Base-by-base conservation (phyloP, 2,329 filamentous ascomycete species). In the Coniosporium tulheliwenetii region DNA sequence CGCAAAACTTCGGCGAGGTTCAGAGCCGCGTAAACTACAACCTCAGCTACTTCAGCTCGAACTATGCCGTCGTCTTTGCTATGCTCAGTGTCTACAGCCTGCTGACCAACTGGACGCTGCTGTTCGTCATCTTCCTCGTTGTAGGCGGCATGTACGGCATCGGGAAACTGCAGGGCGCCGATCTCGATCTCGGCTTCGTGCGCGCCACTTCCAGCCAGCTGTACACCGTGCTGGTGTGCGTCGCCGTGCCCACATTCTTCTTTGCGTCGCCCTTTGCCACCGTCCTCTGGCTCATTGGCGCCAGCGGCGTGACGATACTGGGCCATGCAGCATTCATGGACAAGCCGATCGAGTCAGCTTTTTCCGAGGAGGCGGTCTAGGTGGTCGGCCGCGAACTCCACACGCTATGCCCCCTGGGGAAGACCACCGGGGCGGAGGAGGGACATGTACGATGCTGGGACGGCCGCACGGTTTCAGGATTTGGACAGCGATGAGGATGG, bases 341-440 rank as follows among this genome's bases (percentile, higher is more conserved):
- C 63, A 95, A 94, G 76, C 89, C 89, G 44, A 94, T 96, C 71
- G 91, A 96, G 79, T 89, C 93, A 87, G 87, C 87, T 95, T 98
- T 98, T 95, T 95, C 89, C 75, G 91, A 93, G 87, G 91, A 98
- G 89, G 89, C 91, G 87, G 91, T 98, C 83, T 98, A 96, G 79
- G 75, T 93, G 87, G 87, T 96, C 91, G 89, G 85, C 89, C 89
- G 91, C 91, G 82, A 91, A 81, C 87, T 94, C 89, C 87, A 69
- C 67, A 73, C 65, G 67, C 69, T 72, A 79, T 81, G 86, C 86
- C 87, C 84, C 71, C 77, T 87, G 84, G 89, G 89, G 87, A 95
- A 95, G 89, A 95, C 85, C 86, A 91, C 83, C 85, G 75, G 82
- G 85, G 82, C 82, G 66, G 72, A 75, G 71, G 76, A 74, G 70